These are phyloP conservation scores for Cryphonectria carpinicola DNA, from an alignment of 2,329 filamentous ascomycete genomes.

Conservation along the genomic window DNA sequence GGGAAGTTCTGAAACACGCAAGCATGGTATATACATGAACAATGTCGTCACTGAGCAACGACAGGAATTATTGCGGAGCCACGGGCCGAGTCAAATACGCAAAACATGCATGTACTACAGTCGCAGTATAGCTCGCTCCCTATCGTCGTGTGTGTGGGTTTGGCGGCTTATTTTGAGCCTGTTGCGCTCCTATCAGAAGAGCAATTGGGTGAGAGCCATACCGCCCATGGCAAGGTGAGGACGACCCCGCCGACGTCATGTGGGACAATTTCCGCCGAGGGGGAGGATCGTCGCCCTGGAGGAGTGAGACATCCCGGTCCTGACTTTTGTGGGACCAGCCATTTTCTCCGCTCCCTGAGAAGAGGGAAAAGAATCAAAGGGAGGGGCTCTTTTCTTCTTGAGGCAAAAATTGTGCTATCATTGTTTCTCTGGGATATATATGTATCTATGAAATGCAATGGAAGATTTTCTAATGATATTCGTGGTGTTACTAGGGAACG, in stretches of 20 bases:
- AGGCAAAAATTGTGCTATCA: not conserved
- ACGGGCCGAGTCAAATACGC: not conserved
- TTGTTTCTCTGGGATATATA: not conserved
- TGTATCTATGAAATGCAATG: not conserved
- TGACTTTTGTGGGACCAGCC: not conserved
- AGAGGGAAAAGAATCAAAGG: not conserved
- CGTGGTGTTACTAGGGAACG: not conserved
- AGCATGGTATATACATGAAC: not conserved
- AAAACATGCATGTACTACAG: not conserved
- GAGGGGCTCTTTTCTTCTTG: not conserved
- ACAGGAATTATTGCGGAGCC: not conserved
- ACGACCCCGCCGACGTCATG: slow-evolving; percentile 5
- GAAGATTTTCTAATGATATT: not conserved
- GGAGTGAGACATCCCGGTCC: not conserved
- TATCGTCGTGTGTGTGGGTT: not conserved
- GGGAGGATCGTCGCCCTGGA: not conserved
- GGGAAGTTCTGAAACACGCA: not conserved
- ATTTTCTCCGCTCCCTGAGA: not conserved
- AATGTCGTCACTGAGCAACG: not conserved
- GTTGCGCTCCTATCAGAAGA: slow-evolving; percentile 9
- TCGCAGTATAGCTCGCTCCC: not conserved
- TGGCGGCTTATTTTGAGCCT: not conserved
- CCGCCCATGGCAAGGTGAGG: not conserved
- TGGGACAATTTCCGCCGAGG: not conserved
- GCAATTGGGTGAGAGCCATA: not conserved